Evolutionary conservation across 306 rosid species (phyloP), one percentile per base, ranked within the genome.

Genomic region (Quercus parvula): DNA sequence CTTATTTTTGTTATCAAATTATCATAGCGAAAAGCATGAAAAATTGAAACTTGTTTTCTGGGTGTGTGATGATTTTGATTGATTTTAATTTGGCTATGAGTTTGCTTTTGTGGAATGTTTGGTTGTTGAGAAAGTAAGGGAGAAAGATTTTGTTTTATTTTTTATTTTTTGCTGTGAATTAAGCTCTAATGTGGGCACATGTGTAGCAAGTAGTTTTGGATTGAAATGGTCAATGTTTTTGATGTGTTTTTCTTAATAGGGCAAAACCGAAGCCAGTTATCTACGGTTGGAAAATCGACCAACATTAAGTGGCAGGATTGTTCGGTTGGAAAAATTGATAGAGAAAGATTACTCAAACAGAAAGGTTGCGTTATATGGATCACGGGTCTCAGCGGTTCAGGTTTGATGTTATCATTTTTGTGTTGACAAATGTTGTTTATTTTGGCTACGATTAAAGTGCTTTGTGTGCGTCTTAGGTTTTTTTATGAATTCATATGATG

Each of bases 301-400:
- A 89, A 91, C 72, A 91, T 91, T 75, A 84, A 77, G 66, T 91
- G 97, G 97, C 94, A 91, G 70, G 81, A 84, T 18, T 91, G 97
- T 74, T 80, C 89, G 4, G 75, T 91, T 70, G 82, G 83, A 70
- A 89, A 85, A 70, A 63, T 33, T 55, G 97, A 88, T 31, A 85
- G 90, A 71, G 90, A 88, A 55, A 84, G 83, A 51, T 77, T 91
- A 54, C 91, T 91, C 14, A 69, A 86, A 46, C 97, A 91, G 69
- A 91, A 85, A 74, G 97, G 96, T 41, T 91, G 96, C 56, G 92
- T 89, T 2, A 83, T 91, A 75, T 91, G 96, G 96, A 80, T 91
- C 83, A 91, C 97, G 1, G 97, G 97, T 74, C 94, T 91, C 71
- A 91, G 97, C 51, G 92, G 94, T 68, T 91, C 97, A 80, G 97